Evolutionary conservation across 257 asterid species (phyloP).

Genomic region (Capsicum rhomboideum): DNA sequence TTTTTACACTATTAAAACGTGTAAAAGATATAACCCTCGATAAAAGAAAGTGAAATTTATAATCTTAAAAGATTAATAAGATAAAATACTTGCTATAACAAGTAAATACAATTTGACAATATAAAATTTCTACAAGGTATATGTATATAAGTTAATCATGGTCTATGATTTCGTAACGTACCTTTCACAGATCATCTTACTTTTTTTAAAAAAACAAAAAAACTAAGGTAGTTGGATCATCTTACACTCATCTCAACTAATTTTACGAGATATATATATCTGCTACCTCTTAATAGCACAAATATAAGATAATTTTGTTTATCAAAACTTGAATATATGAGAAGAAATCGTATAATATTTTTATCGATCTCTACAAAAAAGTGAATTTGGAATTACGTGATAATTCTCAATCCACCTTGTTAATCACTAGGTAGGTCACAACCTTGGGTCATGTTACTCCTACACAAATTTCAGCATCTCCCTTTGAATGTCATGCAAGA

Average conservation of each 20-base stretch:
- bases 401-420: background rate
- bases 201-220: too few species aligned
- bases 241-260: background rate
- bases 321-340: background rate
- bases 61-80: background rate
- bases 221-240: too few species aligned
- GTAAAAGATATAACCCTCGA: background rate
- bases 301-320: background rate
- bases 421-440: background rate
- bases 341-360: too few species aligned
- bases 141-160: background rate
- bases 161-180: background rate
- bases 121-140: too few species aligned
- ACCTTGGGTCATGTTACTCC: background rate
- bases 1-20: background rate
- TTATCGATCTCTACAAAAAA: background rate
- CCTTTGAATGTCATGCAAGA: background rate
- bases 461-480: background rate
- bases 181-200: too few species aligned
- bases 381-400: rapidly evolving
- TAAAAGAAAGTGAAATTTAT: background rate
- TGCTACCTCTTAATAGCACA: background rate
- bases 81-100: background rate
- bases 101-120: background rate
- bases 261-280: background rate